These are phyloP conservation scores for Calocybe gambosa DNA, from an alignment of 1,284 basidiomycete genomes.

Conservation along the genomic window DNA sequence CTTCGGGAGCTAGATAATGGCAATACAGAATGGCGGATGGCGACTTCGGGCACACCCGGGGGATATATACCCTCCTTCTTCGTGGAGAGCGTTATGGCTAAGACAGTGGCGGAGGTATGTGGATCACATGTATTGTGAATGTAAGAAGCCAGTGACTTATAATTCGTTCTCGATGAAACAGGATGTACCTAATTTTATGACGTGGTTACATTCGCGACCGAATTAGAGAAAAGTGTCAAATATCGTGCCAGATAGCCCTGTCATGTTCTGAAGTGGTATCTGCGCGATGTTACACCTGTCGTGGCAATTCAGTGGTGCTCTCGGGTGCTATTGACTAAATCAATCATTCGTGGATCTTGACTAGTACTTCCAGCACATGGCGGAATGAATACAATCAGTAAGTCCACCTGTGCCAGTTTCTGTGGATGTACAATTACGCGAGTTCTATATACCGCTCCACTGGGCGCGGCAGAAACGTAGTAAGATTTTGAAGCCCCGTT, in stretches of 20 bases:
- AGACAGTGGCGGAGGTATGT: slow-evolving; percentile 55
- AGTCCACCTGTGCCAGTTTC: neutral
- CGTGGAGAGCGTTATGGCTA: slow-evolving; percentile 50
- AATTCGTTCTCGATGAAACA: slow-evolving; percentile 19
- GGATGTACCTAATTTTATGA: slow-evolving; percentile 65
- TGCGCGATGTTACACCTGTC: neutral
- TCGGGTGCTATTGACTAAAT: neutral
- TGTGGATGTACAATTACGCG: slow-evolving; percentile 32
- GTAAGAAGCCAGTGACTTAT: slow-evolving; percentile 5
- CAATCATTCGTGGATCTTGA: neutral
- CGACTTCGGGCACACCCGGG: slow-evolving; percentile 67
- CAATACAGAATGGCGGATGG: slow-evolving; percentile 72
- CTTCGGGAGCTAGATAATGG: slow-evolving; percentile 58
- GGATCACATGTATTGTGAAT: slow-evolving; percentile 2
- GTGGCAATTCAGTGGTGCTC: neutral
- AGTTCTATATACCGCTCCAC: slow-evolving; percentile 85
- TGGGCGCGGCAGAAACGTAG: slow-evolving; percentile 23
- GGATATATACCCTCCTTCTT: slow-evolving; percentile 63
- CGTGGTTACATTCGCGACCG: slow-evolving; percentile 31
- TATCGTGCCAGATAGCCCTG: neutral
- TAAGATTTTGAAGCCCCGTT: neutral
- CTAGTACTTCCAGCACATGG: neutral
- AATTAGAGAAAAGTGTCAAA: slow-evolving; percentile 6
- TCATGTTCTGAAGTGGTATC: neutral
- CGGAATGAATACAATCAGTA: neutral